These are phyloP conservation scores for Scopulariopsis brevicaulis DNA, from an alignment of 2,329 filamentous ascomycete genomes.

Conservation along the genomic window DNA sequence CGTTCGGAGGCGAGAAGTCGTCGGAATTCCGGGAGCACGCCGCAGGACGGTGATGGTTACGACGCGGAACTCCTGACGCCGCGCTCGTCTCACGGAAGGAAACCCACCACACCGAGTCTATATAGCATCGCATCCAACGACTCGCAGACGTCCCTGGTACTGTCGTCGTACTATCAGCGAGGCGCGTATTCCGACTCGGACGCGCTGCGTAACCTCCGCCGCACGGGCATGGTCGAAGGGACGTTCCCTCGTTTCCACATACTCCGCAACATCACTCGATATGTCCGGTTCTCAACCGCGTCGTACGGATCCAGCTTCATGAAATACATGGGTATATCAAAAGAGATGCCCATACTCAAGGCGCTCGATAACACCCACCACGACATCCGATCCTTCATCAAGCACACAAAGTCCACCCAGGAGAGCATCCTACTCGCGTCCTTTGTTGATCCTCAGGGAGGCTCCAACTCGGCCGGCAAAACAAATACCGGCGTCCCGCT, in stretches of 20 bases:
- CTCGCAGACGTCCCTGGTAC: constrained; percentile 40
- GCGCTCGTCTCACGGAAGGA: constrained; percentile 8
- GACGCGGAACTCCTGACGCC: constrained; percentile 9
- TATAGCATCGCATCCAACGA: constrained; percentile 48
- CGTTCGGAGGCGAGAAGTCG: not conserved
- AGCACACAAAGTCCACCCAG: constrained; percentile 46
- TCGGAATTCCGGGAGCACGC: constrained; percentile 1
- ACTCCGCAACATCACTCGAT: constrained; percentile 49
- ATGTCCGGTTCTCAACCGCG: constrained; percentile 56
- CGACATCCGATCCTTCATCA: constrained; percentile 52
- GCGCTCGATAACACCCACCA: constrained; percentile 38
- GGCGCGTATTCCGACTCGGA: constrained; percentile 35
- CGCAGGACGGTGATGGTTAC: not conserved
- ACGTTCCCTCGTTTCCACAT: constrained; percentile 50
- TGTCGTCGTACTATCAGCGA: constrained; percentile 35
- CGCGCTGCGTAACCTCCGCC: constrained; percentile 34
- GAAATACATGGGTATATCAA: constrained; percentile 49
- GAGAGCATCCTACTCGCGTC: constrained; percentile 55
- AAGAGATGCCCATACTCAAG: constrained; percentile 27
- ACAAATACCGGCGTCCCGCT: constrained; percentile 57
- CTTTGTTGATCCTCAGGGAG: constrained; percentile 58
- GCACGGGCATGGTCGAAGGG: constrained; percentile 42
- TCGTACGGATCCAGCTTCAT: constrained; percentile 55
- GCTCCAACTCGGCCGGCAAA: constrained; percentile 51
- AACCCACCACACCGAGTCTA: constrained; percentile 36